Base-by-base conservation (phyloP, 1,284 basidiomycete genomes). In the Earliella scabrosa region DNA sequence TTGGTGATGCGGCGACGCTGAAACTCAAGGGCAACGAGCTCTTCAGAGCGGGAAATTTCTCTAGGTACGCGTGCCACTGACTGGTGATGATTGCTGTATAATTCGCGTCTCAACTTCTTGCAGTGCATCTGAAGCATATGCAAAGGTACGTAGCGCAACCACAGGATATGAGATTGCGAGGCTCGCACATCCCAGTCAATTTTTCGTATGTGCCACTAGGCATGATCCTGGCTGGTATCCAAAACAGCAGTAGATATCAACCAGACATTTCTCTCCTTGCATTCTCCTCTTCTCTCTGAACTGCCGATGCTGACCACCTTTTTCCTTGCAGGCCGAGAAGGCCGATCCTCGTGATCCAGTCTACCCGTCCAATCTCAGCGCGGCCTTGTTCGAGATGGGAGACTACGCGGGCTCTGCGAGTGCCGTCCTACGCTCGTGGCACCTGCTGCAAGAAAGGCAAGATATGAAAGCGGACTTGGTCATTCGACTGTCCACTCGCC, bases 331-430 rank as follows among this genome's bases (percentile, higher is more conserved):
- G 60, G 62, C 67, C 24, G 61, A 66, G 32, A 27, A 46, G 13
- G 38, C 49, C 3, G 57, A 59, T 14, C 48, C 52, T 2, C 46
- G 13, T 10, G 55, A 67, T 45, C 45, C 60, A 5, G 60, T 64
- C 0, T 73, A 73, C 51, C 67, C 72, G 0, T 70, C 73, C 1
- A 75, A 75, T 48, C 59, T 72, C 21, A 75, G 73, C 38, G 71
- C 73, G 0, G 70, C 73, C 1, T 46, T 73, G 2, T 73, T 68
- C 57, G 73, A 75, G 45, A 35, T 63, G 16, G 71, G 70, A 9
- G 66, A 72, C 45, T 75, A 74, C 44, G 16, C 43, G 0, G 60
- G 51, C 11, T 66, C 59, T 36, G 39, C 65, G 4, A 54, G 67
- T 9, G 70, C 70, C 9, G 63, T 74, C 18, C 32, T 67, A 1